Percentiles rank a stretch among this genome's conserved stretches.
Conservation (phyloP, 192 early-diverging fungal genomes). For the Coemansia sp. region DNA sequence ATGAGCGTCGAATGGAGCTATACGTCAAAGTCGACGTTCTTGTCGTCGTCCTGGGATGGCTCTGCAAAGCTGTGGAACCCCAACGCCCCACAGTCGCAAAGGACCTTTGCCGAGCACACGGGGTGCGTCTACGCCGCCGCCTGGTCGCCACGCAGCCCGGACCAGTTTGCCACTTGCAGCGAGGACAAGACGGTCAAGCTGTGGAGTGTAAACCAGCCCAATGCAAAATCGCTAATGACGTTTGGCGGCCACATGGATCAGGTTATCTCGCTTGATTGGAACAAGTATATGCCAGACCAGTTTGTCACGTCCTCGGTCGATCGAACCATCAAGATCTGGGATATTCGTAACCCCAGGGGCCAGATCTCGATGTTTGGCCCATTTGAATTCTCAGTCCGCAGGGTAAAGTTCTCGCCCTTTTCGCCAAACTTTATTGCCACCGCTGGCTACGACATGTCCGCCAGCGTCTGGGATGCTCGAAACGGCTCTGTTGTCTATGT, state of each 20-base stretch:
- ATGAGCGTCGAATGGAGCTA: constrained; percentile 96
- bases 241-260: constrained; percentile 84
- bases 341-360: constrained; percentile 75
- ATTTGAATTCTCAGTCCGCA: constrained; percentile 91
- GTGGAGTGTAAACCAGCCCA: constrained; percentile 84
- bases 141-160: constrained; percentile 80
- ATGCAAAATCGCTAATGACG: constrained; percentile 60
- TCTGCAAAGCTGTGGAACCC: constrained; percentile 97
- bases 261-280: constrained; percentile 94
- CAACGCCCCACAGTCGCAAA: constrained; percentile 70
- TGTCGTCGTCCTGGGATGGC: constrained; percentile 95
- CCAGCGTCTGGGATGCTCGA: constrained; percentile 86
- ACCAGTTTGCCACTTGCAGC: constrained; percentile 85
- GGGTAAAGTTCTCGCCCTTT: constrained; percentile 94
- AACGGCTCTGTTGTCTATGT: constrained; percentile 62
- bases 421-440: constrained; percentile 75
- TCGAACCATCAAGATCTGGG: constrained; percentile 88
- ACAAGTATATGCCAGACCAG: constrained; percentile 86
- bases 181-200: constrained; percentile 90
- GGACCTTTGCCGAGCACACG: constrained; percentile 87
- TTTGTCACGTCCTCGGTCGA: constrained; percentile 93
- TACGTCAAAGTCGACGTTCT: constrained; percentile 83
- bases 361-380: constrained; percentile 76
- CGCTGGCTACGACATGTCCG: constrained; percentile 96
- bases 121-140: constrained; percentile 89